A percentile compares a stretch with the other conserved stretches of the same genome.
These are phyloP conservation scores for Fragilaria crotonensis DNA, from an alignment of 108 stramenopile species.

Conservation along the genomic window DNA sequence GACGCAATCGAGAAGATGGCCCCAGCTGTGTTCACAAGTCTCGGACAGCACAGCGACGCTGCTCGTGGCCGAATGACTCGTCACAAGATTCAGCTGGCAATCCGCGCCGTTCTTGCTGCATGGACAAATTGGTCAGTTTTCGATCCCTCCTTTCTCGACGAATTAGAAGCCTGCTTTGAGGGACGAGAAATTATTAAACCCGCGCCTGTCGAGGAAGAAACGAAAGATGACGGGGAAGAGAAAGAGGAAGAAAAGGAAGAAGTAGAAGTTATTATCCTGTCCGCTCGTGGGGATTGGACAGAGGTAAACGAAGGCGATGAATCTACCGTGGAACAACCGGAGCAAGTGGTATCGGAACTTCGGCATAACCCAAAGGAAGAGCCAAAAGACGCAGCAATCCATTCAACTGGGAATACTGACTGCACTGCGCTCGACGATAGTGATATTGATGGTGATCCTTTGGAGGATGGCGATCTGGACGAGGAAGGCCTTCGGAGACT, in stretches of 20 bases:
- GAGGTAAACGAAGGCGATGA: conserved; percentile 15
- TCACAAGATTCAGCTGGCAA: conserved; percentile 59
- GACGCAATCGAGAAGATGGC: conserved; percentile 78
- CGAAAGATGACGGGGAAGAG: conserved; percentile 6
- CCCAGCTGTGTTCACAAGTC: conserved; percentile 64
- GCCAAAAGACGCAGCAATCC: too few relatives aligned
- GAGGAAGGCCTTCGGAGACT: neutral
- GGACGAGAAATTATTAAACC: conserved; percentile 36
- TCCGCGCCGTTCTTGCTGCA: conserved; percentile 60
- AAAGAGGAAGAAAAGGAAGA: conserved; percentile 6
- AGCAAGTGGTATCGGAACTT: neutral
- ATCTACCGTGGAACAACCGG: neutral
- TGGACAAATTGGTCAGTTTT: conserved; percentile 87
- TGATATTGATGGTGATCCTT: conserved; percentile 29
- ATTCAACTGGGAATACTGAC: conserved; percentile 6
- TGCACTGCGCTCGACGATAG: conserved; percentile 7
- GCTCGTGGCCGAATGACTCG: conserved; percentile 56
- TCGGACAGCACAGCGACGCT: conserved; percentile 52
- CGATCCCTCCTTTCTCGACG: conserved; percentile 67
- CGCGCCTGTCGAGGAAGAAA: neutral
- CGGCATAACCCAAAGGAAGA: neutral
- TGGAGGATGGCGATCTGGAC: conserved; percentile 12
- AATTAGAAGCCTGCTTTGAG: conserved; percentile 62
- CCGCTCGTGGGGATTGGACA: conserved; percentile 25
- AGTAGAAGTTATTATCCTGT: conserved; percentile 4